These are phyloP conservation scores for Ganoderma meredithae DNA, from an alignment of 1,284 basidiomycete genomes.

Conservation along the genomic window DNA sequence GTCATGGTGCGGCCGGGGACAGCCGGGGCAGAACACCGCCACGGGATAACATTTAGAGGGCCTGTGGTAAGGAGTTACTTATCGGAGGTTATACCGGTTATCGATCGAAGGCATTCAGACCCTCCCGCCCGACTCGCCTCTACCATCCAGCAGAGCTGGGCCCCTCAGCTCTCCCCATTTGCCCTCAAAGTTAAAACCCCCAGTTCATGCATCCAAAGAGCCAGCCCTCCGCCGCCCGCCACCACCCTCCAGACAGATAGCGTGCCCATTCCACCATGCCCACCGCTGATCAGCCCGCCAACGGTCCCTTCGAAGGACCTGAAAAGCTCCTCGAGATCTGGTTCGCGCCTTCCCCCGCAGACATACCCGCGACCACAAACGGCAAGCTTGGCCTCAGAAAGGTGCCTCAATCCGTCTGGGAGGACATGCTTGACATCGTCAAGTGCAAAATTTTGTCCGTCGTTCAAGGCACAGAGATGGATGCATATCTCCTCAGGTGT, in stretches of 20 bases:
- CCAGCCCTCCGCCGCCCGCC: slow-evolving; percentile 48
- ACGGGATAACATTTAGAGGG: slow-evolving; percentile 13
- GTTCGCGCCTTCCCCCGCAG: slow-evolving; percentile 85
- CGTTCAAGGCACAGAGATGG: slow-evolving; percentile 86
- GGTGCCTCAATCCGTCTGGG: slow-evolving; percentile 86
- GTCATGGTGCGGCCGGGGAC: slow-evolving; percentile 17
- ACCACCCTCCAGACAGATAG: slow-evolving; percentile 59
- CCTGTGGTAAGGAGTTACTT: not conserved
- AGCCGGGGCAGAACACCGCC: slow-evolving; percentile 20
- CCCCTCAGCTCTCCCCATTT: slow-evolving; percentile 18
- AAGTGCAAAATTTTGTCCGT: slow-evolving; percentile 96
- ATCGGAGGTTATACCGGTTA: slow-evolving; percentile 20
- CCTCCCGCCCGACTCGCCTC: not conserved
- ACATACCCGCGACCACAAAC: slow-evolving; percentile 54
- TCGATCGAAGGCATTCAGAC: slow-evolving; percentile 26
- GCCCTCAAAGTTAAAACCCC: slow-evolving; percentile 31
- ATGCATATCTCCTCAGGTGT: slow-evolving; percentile 97
- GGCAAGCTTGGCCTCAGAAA: slow-evolving; percentile 76
- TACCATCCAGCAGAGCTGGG: not conserved
- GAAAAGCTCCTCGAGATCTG: slow-evolving; percentile 99
- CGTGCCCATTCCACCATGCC: slow-evolving; percentile 48
- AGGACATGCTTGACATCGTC: slow-evolving; percentile 97
- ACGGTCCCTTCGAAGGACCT: slow-evolving; percentile 83
- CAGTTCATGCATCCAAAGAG: slow-evolving; percentile 66
- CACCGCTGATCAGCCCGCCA: slow-evolving; percentile 45